Base-by-base conservation (phyloP, 768 basidiomycete genomes). In the Leucosporidium scottii region DNA sequence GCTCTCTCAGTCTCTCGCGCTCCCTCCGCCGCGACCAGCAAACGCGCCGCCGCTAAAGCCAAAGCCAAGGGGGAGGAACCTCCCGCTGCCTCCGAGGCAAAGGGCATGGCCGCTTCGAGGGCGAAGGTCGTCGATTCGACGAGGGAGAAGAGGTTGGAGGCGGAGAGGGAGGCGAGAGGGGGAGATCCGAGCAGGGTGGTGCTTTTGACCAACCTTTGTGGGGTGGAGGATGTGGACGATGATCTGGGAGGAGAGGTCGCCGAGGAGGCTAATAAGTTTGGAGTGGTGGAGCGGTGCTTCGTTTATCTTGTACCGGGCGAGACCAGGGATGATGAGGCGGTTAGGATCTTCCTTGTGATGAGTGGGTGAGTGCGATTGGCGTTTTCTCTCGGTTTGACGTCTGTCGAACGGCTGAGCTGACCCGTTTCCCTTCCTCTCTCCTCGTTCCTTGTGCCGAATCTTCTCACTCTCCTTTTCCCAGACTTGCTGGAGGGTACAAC, bases 401-500 rank as follows among this genome's bases (percentile, higher is more conserved):
- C 51, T 44, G 2, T 44, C 13, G 39, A 10, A 3, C 39, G 39
- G 8, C 39, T 1, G 21, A 4, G 31, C 47, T 64, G 23, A 34
- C 25, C 4, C 31, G 2, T 17, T 39, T 23, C n/a, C 36, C 23
- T 20, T 9, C 34, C 20, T 30, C 55, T 31, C 15, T 56, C 21
- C 13, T 5, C 20, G 10, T 13, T 10, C n/a, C 30, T 30, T 2
- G 4, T 13, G 18, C 25, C n/a, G 2, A 34, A 34, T 34, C 15
- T 13, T 17, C 39, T 1, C 34, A 23, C 7, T 50, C 17, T 1
- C 8, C 7, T 10, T 0, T 27, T 5, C 27, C 9, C 25, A 62
- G 94, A 0, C 89, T 91, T 5, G 93, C 85, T 0, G 93, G 91
- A 10, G 93, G 93, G 7, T 98, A 93, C 92, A 91, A 92, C 79